A percentile compares a stretch with the other conserved stretches of the same genome.
phyloP scores from a whole-genome alignment of 352 stramenopile species.

The Globisporangium paroecandrum region DNA sequence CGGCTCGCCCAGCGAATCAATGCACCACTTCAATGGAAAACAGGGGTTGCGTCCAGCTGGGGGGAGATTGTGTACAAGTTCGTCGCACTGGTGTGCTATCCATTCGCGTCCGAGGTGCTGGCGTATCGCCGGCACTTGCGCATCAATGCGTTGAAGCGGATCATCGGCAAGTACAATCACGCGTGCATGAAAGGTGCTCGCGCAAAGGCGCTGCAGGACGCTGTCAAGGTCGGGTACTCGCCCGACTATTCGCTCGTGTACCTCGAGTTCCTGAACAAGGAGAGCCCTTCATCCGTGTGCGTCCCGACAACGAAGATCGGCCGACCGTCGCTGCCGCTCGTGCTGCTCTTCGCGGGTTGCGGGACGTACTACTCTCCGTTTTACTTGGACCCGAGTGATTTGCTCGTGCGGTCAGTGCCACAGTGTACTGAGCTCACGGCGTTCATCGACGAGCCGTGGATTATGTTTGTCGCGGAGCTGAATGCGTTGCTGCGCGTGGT shows the following conservation, averaged over 20 bases:
- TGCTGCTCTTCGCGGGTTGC: constrained; percentile 72
- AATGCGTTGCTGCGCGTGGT: constrained; percentile 75
- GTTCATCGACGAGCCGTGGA: constrained; percentile 85
- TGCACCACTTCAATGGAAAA: constrained; percentile 48
- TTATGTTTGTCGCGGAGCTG: constrained; percentile 80
- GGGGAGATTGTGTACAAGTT: constrained; percentile 59
- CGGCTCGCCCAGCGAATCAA: constrained; percentile 68
- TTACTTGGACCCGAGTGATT: constrained; percentile 76
- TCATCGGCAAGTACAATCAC: constrained; percentile 77
- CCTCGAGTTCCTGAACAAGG: constrained; percentile 72
- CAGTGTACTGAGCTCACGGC: constrained; percentile 74
- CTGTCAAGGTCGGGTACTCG: constrained; percentile 75
- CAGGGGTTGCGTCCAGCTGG: constrained; percentile 43
- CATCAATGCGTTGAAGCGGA: constrained; percentile 72
- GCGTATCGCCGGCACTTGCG: constrained; percentile 68
- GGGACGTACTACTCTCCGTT: constrained; percentile 80
- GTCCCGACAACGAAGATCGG: constrained; percentile 70
- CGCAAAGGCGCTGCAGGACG: constrained; percentile 63
- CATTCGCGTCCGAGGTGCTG: constrained; percentile 61
- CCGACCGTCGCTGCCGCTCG: constrained; percentile 65
- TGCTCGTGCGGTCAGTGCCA: constrained; percentile 73
- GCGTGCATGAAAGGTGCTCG: constrained; percentile 78
- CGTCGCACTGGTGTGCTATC: constrained; percentile 64
- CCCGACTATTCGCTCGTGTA: constrained; percentile 81
- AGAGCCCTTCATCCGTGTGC: constrained; percentile 65